phyloP scores from a whole-genome alignment of 352 stramenopile species.

The Globisporangium recalcitrans region DNA sequence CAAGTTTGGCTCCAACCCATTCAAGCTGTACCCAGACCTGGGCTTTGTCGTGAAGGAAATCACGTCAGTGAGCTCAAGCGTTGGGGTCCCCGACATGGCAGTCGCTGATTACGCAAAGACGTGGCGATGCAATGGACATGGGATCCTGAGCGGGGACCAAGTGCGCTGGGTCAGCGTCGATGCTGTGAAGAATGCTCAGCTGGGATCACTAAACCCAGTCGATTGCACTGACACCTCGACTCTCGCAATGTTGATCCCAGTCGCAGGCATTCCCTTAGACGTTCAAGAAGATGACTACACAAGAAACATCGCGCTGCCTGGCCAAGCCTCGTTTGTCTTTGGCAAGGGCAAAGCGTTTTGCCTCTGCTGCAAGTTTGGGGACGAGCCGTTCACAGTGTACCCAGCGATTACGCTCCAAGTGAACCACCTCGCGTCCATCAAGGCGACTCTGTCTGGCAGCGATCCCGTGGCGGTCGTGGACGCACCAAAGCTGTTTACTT shows the following conservation, averaged over 20 bases:
- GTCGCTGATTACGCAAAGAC: constrained; percentile 49
- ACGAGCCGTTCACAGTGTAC: constrained; percentile 58
- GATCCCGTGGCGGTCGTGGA: constrained; percentile 48
- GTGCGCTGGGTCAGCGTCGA: constrained; percentile 50
- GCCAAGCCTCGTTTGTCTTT: constrained; percentile 29
- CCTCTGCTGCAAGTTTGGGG: constrained; percentile 66
- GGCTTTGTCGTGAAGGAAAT: constrained; percentile 57
- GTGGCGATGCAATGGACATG: constrained; percentile 43
- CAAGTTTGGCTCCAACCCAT: constrained; percentile 66
- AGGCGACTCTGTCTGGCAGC: constrained; percentile 22
- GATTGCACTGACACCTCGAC: constrained; percentile 38
- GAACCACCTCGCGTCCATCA: constrained; percentile 32
- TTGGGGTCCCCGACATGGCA: constrained; percentile 32
- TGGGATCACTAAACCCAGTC: constrained; percentile 8
- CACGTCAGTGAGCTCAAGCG: constrained; percentile 20
- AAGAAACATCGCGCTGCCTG: constrained; percentile 19
- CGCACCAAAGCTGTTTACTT: constrained; percentile 39
- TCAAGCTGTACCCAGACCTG: constrained; percentile 48
- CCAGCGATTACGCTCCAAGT: constrained; percentile 37
- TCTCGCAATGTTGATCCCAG: constrained; percentile 28
- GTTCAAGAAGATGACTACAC: constrained; percentile 44
- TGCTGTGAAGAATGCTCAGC: constrained; percentile 27
- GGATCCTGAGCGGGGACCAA: constrained; percentile 34
- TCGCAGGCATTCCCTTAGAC: constrained; percentile 11
- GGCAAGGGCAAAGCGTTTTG: constrained; percentile 45